Base-by-base conservation (phyloP, 2,329 filamentous ascomycete genomes). In the Xylaria sp. region DNA sequence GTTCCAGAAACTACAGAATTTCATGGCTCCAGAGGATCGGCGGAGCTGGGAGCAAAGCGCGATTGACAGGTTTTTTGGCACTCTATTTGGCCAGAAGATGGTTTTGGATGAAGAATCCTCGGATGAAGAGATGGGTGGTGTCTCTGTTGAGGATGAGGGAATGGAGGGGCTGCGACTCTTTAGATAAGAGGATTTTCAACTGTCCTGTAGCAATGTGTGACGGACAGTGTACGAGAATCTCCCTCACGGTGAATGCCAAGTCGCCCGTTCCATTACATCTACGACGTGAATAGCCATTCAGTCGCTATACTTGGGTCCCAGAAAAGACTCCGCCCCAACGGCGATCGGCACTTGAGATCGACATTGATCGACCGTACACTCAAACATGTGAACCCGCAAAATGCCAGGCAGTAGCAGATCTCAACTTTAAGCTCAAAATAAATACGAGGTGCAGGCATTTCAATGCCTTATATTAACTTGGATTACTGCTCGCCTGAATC, bases 1-100 rank as follows among this genome's bases (percentile, higher is more conserved):
- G 13, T 94, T 98, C 98, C 95, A 98, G 83, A 98, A 98, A 83
- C 81, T 99, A 76, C 93, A 97, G 82, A 97, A 97, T 80, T 98
- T 98, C 77, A 97, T 97, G 94, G 94, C 94, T 12, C 90, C 94
- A 0, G 93, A 97, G 78, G 92, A 97, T 78, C 85, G 93, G 61
- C 86, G 91, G 3, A 81, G 80, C 18, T 99, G 96, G 96, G 92
- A 93, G 69, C 89, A 91, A 72, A 86, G 88, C 67, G 93, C 94
- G 63, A 89, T 93, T 67, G 93, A 96, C 74, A 81, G 88, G 65
- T 89, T 95, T 79, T 94, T 94, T 77, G 89, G 89, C 15, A 91
- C 90, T 30, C 79, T 94, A 70, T 88, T 95, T 71, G 92, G 92
- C 0, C 89, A 91, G 75, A 90, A 89, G 78, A 85, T 91, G 77